Base-by-base conservation (phyloP, 2,329 filamentous ascomycete genomes). In the Massarina eburnea region DNA sequence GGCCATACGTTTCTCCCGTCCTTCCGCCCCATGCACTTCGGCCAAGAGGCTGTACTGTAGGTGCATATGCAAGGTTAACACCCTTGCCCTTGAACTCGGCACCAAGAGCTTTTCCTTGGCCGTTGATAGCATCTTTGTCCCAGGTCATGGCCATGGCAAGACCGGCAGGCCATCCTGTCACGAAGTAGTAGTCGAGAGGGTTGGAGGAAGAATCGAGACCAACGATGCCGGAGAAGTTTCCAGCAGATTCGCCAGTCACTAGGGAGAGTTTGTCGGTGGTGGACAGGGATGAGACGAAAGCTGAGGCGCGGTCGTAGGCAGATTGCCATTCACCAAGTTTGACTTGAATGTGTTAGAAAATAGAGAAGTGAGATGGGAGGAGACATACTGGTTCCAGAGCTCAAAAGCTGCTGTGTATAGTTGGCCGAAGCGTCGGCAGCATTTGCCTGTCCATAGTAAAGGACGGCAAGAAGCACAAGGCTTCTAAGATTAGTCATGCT, bases 1-100 rank as follows among this genome's bases (percentile, higher is more conserved):
- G 70, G 3, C 86, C 85, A 54, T 90, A 86, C 0, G 83, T 81
- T 63, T 91, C 87, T 86, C 86, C 90, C 54, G 82, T 87, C 15
- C 87, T 78, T 12, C 87, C 87, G 8, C 84, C 86, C 41, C 82
- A 76, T 1, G 85, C 85, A 59, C 89, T 85, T 8, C 85, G 79
- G 2, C 87, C 87, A 1, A 90, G 64, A 1, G 88, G 82, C 0
- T 86, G 86, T 21, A 88, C 83, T 0, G 80, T 76, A 0, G 87
- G 87, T 0, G 86, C 86, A 5, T 91, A 75, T 53, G 81, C 83
- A 43, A 89, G 76, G 59, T 90, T 83, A 30, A 83, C 79, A 1
- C 87, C 86, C 60, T 90, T 90, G 4, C 83, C 84, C 10, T 81
- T 80, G 39, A 84, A 84, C 64, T 91, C 87, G 49, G 81, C 71